Percentiles rank a stretch among this genome's conserved stretches.
Conservation (phyloP, 163 green algal species). For the Coccomyxa subellipsoidea region DNA sequence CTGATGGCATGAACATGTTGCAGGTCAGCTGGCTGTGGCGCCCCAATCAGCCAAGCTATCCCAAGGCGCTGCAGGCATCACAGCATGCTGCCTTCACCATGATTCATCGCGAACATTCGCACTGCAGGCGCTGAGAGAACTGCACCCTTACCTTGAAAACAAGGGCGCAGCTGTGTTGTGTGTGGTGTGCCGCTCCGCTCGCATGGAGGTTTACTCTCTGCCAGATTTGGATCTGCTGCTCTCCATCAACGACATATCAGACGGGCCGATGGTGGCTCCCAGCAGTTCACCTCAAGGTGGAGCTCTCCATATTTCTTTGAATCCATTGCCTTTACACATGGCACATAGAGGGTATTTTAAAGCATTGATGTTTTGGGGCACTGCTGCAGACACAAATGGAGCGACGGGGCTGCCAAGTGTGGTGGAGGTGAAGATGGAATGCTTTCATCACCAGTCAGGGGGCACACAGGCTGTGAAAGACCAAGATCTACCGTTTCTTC, state of each 20-base stretch:
- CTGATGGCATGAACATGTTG: background rate
- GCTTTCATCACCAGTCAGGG: conserved; percentile 33
- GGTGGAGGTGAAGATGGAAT: conserved; percentile 59
- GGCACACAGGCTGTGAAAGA: conserved; percentile 12
- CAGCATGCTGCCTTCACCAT: conserved; percentile 37
- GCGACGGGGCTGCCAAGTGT: conserved; percentile 8
- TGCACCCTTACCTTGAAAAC: background rate
- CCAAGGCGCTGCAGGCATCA: conserved; percentile 13
- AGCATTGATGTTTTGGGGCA: background rate
- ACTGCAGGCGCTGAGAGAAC: too few relatives aligned
- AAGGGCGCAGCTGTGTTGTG: background rate
- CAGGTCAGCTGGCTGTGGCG: background rate
- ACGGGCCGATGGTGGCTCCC: background rate
- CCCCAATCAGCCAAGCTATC: background rate
- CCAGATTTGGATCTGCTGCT: background rate
- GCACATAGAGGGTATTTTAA: too few relatives aligned
- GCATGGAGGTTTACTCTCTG: background rate
- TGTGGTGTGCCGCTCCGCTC: background rate
- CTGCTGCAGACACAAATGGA: background rate
- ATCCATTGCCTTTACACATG: too few relatives aligned
- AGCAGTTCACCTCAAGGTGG: too few relatives aligned
- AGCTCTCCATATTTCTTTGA: too few relatives aligned
- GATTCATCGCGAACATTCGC: conserved; percentile 56
- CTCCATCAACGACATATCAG: background rate
- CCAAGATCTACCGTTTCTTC: conserved; percentile 43